Base-by-base conservation (phyloP, 106 monocot species). In the Agapanthus africanus region DNA sequence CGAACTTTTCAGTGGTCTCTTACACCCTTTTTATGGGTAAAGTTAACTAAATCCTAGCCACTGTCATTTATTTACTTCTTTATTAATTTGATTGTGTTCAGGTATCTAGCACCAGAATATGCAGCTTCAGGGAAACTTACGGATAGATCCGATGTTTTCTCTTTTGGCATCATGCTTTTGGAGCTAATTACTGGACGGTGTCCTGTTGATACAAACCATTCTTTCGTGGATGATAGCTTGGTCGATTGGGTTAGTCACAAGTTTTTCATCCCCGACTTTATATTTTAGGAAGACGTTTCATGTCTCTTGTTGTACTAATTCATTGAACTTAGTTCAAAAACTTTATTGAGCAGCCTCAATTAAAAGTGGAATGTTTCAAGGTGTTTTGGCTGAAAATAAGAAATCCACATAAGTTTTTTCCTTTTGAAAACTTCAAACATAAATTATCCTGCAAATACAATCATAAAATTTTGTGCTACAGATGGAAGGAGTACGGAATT, bases 101-200 rank as follows among this genome's bases (percentile, higher is more conserved):
- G 92, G 32, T 93, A 93, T 41, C 35, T 93, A 70, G 93, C 93
- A 46, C 93, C 93, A 60, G 84, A 71, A 54, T 74, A 74, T 38
- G 74, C 74, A 15, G 66, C 74, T 59, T 74, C 74, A 19, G 74
- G 74, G 34, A 74, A 74, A 22, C 79, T 93, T 7, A 77, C 86
- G 0, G 93, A 93, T 65, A 93, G 88, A 69, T 93, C 93, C 4
- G 93, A 93, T 63, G 89, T 93, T 11, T 93, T 93, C 81, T 93
- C 93, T 8, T 93, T 75, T 41, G 93, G 93, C 18, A 77, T 85
- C 66, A 85, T 85, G 84, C 81, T 85, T 81, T 77, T 85, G 27
- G 84, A 85, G 63, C 66, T 85, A 68, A 85, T 85, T 40, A 81
- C 81, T 16, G 84, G 84, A 15, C 37, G 67, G 11, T 77, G 84